Base-by-base conservation (phyloP, 2,329 filamentous ascomycete genomes). In the Chaetothyriales sp. region DNA sequence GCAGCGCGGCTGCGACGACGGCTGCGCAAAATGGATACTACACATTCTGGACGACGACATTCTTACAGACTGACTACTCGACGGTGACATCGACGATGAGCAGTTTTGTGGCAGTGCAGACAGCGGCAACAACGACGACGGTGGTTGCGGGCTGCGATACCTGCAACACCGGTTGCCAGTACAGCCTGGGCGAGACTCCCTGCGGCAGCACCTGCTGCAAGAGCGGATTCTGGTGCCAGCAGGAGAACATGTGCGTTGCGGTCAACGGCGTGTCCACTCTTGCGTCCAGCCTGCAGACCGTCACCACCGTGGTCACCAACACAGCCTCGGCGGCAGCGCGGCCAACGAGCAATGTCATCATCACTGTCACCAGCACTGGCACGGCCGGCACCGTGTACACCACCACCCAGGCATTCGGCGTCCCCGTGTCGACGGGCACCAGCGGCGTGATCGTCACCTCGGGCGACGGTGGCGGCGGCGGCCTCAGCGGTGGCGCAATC, bases 51-150 rank as follows among this genome's bases (percentile, higher is more conserved):
- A 81, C 78, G 18, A 75, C 75, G 2, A 78, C 74, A 5, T 79
- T 68, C 58, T 69, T 75, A 10, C 71, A 78, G 61, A 80, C 75
- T 10, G 73, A 73, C 49, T 65, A 71, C 5, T 63, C 73, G 44
- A 79, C 76, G 2, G 65, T 69, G 52, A 80, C 77, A 5, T 71
- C 70, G 5, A 71, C 76, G 28, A 74, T 71, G 63, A 80, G 76
- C 62, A 67, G 65, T 43, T 62, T 61, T 48, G 28, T 59, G 22
- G 12, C 39, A 25, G 22, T 25, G 8, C 39, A 51, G 5, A 49
- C 56, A n/a, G 22, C 22, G 22, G 22, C 22, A 6, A 25, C 22
- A 6, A 25, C 22, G 22, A 25, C 22, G 22, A 25, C 22, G 3
- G 22, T 25, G 3, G 22, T 25, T 43, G 52, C 59, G 19, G 54